A percentile compares a stretch with the other conserved stretches of the same genome.
Conservation (phyloP, 306 rosid genomes). For the Trifolium repens region DNA sequence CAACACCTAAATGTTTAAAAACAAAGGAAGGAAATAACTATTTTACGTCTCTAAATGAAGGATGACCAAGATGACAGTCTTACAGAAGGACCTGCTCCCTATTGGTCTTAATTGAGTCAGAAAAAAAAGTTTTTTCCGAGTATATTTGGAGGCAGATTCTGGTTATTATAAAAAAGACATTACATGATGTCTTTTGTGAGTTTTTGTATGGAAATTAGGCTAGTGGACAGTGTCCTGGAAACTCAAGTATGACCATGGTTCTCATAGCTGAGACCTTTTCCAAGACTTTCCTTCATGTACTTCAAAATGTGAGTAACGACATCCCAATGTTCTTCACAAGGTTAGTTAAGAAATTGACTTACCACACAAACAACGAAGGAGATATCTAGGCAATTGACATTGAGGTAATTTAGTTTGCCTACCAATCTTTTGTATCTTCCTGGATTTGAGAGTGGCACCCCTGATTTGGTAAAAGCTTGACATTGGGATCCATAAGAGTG, state of each 20-base stretch:
- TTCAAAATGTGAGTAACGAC: neutral
- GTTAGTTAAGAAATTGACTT: neutral
- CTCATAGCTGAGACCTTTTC: neutral
- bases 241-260: neutral
- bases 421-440: neutral
- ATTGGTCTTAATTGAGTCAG: too few species aligned
- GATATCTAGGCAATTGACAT: neutral
- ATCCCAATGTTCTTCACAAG: neutral
- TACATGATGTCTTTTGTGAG: too few species aligned
- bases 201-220: too few species aligned
- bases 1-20: too few species aligned
- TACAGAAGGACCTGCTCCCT: too few species aligned
- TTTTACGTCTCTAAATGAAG: too few species aligned
- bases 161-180: too few species aligned
- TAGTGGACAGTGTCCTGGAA: too few species aligned
- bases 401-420: neutral
- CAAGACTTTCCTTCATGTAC: neutral
- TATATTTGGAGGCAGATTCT: too few species aligned
- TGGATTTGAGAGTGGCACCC: neutral
- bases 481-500: neutral
- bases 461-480: neutral
- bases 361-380: neutral
- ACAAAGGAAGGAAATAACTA: too few species aligned
- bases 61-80: too few species aligned
- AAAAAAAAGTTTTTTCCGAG: too few species aligned